These are phyloP conservation scores for Pestalotiopsis sp. DNA, from an alignment of 2,329 filamentous ascomycete species.

Conservation along the genomic window DNA sequence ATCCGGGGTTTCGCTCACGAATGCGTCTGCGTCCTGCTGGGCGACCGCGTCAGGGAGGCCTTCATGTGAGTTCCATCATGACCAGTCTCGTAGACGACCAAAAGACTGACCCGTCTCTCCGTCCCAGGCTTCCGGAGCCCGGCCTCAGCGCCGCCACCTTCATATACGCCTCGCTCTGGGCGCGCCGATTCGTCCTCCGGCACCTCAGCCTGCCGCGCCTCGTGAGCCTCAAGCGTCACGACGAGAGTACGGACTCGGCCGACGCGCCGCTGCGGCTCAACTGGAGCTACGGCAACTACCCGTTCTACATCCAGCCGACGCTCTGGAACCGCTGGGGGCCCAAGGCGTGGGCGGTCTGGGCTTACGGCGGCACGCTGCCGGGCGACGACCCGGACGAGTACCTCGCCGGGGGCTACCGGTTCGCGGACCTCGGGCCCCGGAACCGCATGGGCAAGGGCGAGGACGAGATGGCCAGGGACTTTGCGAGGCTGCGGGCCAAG, in stretches of 20 bases:
- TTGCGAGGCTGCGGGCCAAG: conserved; percentile 34
- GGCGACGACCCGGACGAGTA: conserved; percentile 40
- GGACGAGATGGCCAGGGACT: conserved; percentile 44
- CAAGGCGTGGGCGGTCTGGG: conserved; percentile 46
- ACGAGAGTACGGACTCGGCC: conserved; percentile 46
- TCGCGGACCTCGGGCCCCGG: conserved; percentile 63
- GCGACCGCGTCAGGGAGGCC: conserved; percentile 60
- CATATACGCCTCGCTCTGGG: conserved; percentile 46
- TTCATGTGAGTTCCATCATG: conserved; percentile 54
- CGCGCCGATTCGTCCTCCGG: conserved; percentile 56
- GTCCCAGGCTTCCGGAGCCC: conserved; percentile 42
- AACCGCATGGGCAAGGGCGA: conserved; percentile 51
- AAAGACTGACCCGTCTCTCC: too few relatives aligned
- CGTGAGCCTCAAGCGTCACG: conserved; percentile 37
- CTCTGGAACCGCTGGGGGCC: conserved; percentile 65
- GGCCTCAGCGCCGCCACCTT: conserved; percentile 35
- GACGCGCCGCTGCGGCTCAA: conserved; percentile 51
- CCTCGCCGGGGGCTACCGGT: conserved; percentile 51
- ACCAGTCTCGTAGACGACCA: background rate
- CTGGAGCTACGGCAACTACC: conserved; percentile 58
- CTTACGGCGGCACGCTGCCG: conserved; percentile 45
- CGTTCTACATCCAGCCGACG: conserved; percentile 63
- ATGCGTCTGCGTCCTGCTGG: conserved; percentile 61
- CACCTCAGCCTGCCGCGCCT: conserved; percentile 61
- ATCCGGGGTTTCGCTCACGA: conserved; percentile 48